A percentile compares a stretch with the other conserved stretches of the same genome.
phyloP scores from a whole-genome alignment of 1,284 basidiomycete species.

The Papiliotrema nemorosa region DNA sequence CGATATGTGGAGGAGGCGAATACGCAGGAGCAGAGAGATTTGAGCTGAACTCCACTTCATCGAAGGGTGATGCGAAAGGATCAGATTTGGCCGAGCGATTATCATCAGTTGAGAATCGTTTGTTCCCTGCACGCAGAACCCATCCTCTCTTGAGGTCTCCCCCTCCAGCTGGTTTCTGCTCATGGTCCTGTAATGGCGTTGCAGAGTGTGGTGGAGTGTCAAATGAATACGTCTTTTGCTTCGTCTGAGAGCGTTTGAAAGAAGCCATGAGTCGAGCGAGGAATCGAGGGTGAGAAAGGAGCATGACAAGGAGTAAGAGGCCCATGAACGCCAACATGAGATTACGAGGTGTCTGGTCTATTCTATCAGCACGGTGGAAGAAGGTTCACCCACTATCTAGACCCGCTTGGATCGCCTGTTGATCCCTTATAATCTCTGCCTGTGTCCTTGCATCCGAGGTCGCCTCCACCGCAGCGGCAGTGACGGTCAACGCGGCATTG shows the following conservation, averaged over 20 bases:
- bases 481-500: not conserved
- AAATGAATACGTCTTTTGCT: too few species aligned
- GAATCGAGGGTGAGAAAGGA: constrained; percentile 40
- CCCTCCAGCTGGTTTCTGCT: constrained; percentile 18
- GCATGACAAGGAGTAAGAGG: constrained; percentile 30
- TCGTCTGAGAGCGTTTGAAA: constrained; percentile 3
- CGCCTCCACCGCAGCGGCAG: not conserved
- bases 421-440: not conserved
- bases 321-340: constrained; percentile 26
- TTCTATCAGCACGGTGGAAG: not conserved
- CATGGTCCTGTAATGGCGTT: constrained; percentile 3
- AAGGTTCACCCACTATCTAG: constrained; percentile 10
- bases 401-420: constrained; percentile 6
- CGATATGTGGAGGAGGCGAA: constrained; percentile 36
- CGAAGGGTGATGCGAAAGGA: not conserved
- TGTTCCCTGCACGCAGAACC: constrained; percentile 15
- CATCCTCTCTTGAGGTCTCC: constrained; percentile 33
- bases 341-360: constrained; percentile 22
- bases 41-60: not conserved
- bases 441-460: not conserved
- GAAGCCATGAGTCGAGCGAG: constrained; percentile 43
- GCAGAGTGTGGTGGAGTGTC: not conserved
- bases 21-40: not conserved
- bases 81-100: not conserved
- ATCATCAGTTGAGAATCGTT: not conserved